Percentiles rank a stretch among this genome's conserved stretches.
phyloP scores from a whole-genome alignment of 2,329 filamentous ascomycete genomes.

The Arthrobotrys sinensis region DNA sequence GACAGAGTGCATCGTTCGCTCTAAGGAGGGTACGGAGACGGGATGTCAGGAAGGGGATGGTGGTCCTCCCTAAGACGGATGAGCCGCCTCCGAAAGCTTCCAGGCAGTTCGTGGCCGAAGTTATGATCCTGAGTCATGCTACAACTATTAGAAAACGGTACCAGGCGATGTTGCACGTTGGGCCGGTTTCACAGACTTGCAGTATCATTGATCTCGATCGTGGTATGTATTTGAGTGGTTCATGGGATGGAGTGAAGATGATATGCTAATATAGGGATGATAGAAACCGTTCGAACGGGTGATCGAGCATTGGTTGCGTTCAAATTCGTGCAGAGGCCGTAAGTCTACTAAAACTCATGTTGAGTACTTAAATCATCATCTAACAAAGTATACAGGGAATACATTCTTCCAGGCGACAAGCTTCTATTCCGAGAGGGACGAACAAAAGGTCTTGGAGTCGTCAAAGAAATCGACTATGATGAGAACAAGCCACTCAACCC shows the following conservation, averaged over 20 bases:
- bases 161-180: conserved; percentile 98
- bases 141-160: conserved; percentile 98
- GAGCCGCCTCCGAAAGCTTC: conserved; percentile 79
- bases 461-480: conserved; percentile 92
- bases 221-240: conserved; percentile 68
- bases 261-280: conserved; percentile 8
- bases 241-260: background rate
- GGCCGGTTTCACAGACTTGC: conserved; percentile 94
- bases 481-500: conserved; percentile 66
- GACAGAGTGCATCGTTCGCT: conserved; percentile 93
- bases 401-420: conserved; percentile 87
- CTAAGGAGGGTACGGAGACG: conserved; percentile 88
- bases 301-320: conserved; percentile 96
- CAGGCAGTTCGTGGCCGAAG: conserved; percentile 84
- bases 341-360: conserved; percentile 41
- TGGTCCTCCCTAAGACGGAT: conserved; percentile 88
- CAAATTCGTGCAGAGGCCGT: conserved; percentile 89
- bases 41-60: conserved; percentile 98
- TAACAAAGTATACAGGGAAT: conserved; percentile 73
- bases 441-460: conserved; percentile 95
- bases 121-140: conserved; percentile 93
- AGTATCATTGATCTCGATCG: conserved; percentile 97
- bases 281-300: conserved; percentile 85
- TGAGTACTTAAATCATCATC: background rate
- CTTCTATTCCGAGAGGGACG: conserved; percentile 93